These are phyloP conservation scores for Rhizopogon sp. DNA, from an alignment of 768 basidiomycete genomes.

Conservation along the genomic window DNA sequence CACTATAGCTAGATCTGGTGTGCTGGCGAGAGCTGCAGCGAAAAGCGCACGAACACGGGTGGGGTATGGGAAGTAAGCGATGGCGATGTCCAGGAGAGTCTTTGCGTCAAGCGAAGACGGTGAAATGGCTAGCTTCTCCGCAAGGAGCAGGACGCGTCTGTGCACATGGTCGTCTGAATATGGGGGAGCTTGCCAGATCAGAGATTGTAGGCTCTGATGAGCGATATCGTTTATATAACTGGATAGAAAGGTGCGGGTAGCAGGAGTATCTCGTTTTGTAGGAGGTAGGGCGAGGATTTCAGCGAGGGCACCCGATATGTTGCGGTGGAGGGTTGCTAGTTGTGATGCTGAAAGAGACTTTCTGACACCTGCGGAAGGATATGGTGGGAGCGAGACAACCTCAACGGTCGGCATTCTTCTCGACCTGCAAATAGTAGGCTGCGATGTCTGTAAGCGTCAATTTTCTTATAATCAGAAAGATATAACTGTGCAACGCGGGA, in stretches of 20 bases:
- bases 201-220: slow-evolving; percentile 41
- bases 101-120: slow-evolving; percentile 42
- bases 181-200: slow-evolving; percentile 50
- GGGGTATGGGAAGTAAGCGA: slow-evolving; percentile 46
- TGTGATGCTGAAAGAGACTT: slow-evolving; percentile 50
- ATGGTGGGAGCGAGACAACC: slow-evolving; percentile 39
- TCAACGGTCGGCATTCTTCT: slow-evolving; percentile 21
- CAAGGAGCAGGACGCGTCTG: slow-evolving; percentile 46
- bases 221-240: slow-evolving; percentile 58
- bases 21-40: slow-evolving; percentile 30
- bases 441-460: neutral
- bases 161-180: slow-evolving; percentile 42
- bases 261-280: slow-evolving; percentile 38
- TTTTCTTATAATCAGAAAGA: no score
- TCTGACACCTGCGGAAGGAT: slow-evolving; percentile 47
- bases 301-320: slow-evolving; percentile 43
- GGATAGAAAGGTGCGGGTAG: slow-evolving; percentile 45
- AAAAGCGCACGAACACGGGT: slow-evolving; percentile 43
- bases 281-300: slow-evolving; percentile 45
- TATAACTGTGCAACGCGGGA: no score
- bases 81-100: slow-evolving; percentile 57
- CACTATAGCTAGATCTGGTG: slow-evolving; percentile 25
- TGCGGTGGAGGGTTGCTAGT: slow-evolving; percentile 39
- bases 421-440: neutral
- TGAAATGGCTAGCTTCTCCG: slow-evolving; percentile 45